phyloP scores from a whole-genome alignment of 2,329 filamentous ascomycete species.

The Pyrenochaeta sp. region DNA sequence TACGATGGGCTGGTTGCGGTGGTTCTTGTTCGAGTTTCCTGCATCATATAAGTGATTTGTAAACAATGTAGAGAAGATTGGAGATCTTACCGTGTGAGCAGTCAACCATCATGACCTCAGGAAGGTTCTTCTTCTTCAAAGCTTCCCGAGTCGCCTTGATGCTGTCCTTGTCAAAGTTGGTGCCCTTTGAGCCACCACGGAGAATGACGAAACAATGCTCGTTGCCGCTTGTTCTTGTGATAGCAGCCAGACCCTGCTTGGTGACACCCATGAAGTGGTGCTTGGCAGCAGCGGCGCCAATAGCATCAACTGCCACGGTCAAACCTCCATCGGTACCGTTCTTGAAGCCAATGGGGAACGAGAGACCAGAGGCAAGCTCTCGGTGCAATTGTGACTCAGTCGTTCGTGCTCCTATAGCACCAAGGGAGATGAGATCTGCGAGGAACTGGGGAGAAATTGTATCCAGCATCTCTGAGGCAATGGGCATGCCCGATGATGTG shows the following conservation, averaged over 20 bases:
- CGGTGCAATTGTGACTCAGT: conserved; percentile 97
- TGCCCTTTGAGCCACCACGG: conserved; percentile 86
- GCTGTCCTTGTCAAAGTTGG: conserved; percentile 90
- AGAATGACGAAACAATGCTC: conserved; percentile 98
- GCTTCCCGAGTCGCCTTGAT: conserved; percentile 81
- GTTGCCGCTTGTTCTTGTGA: conserved; percentile 91
- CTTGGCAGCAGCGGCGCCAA: conserved; percentile 78
- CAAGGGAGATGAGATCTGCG: conserved; percentile 92
- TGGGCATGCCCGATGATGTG: conserved; percentile 86
- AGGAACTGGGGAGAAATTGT: conserved; percentile 99
- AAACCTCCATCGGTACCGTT: conserved; percentile 96
- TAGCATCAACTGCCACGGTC: conserved; percentile 92
- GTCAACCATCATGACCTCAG: conserved; percentile 94
- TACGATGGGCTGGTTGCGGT: conserved; percentile 96
- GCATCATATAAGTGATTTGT: conserved; percentile 19
- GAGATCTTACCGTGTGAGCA: conserved; percentile 85
- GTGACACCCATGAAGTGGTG: conserved; percentile 99
- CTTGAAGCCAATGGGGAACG: conserved; percentile 99
- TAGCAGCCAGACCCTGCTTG: conserved; percentile 94
- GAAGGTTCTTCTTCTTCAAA: conserved; percentile 81
- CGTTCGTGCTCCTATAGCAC: conserved; percentile 93
- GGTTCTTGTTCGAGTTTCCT: conserved; percentile 98
- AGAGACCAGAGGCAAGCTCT: conserved; percentile 91
- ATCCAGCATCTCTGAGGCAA: conserved; percentile 97
- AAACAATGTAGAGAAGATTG: too few species aligned